Evolutionary conservation across 2,329 filamentous ascomycete species (phyloP).

Genomic region (Ophiostoma sp.): DNA sequence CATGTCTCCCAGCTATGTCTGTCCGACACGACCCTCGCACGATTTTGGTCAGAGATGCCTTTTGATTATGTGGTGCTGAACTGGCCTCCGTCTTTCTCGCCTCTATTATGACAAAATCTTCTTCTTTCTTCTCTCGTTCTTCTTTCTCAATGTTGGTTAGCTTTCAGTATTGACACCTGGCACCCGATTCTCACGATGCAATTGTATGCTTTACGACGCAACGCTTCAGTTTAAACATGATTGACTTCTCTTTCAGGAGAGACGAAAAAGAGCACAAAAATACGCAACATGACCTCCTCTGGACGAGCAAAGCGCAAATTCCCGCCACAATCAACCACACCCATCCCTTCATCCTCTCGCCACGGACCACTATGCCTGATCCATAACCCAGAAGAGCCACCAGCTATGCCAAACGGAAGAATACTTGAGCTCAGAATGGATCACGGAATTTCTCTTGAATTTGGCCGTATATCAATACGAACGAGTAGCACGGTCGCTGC

Average conservation of each 20-base stretch:
- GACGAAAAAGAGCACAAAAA: neutral
- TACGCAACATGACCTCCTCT: neutral
- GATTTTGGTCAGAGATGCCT: neutral
- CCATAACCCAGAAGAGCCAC: neutral
- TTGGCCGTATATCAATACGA: constrained; percentile 1
- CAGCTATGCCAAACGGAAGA: neutral
- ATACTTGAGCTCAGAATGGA: too few species aligned
- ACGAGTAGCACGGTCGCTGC: neutral
- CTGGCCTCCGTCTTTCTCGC: neutral
- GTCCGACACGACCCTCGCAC: neutral
- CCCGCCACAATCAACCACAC: too few species aligned
- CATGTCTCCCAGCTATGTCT: neutral
- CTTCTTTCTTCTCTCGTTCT: neutral
- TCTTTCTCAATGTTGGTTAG: neutral
- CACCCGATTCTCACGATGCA: neutral
- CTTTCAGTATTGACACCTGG: too few species aligned
- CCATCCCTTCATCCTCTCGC: neutral
- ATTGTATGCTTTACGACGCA: neutral
- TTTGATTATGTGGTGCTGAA: neutral
- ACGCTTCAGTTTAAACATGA: neutral
- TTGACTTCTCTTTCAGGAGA: neutral
- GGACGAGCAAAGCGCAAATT: neutral
- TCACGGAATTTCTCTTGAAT: neutral
- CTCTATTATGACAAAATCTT: neutral
- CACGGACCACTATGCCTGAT: constrained; percentile 8